These are phyloP conservation scores for Petasospora fabianii DNA, from an alignment of 1,139 yeast genomes.

Conservation along the genomic window DNA sequence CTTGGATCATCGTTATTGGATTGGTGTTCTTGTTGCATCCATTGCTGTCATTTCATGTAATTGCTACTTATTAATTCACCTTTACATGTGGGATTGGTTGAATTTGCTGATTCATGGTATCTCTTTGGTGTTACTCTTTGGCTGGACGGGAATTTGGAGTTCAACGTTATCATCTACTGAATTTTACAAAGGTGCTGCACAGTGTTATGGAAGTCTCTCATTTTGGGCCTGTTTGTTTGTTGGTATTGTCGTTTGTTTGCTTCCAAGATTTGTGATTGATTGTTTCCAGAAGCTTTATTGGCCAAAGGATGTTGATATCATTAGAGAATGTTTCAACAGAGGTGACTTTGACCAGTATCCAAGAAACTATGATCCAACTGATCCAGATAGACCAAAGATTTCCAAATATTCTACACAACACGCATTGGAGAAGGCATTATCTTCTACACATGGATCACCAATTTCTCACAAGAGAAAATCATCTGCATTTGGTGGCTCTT, in stretches of 20 bases:
- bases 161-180: slow-evolving; percentile 55
- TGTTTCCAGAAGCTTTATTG: slow-evolving; percentile 54
- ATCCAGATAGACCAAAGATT: slow-evolving; percentile 39
- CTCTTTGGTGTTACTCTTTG: slow-evolving; percentile 65
- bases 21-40: slow-evolving; percentile 77
- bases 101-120: slow-evolving; percentile 57
- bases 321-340: slow-evolving; percentile 65
- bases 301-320: slow-evolving; percentile 82
- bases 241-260: slow-evolving; percentile 66
- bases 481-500: slow-evolving; percentile 16
- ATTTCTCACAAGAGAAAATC: slow-evolving; percentile 15
- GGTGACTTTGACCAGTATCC: slow-evolving; percentile 54
- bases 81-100: slow-evolving; percentile 94
- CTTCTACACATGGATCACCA: slow-evolving; percentile 15
- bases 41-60: slow-evolving; percentile 82
- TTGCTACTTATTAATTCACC: slow-evolving; percentile 73
- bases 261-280: slow-evolving; percentile 75
- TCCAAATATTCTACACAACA: slow-evolving; percentile 26
- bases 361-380: slow-evolving; percentile 61
- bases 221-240: slow-evolving; percentile 83
- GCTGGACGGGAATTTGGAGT: slow-evolving; percentile 94
- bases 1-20: slow-evolving; percentile 78
- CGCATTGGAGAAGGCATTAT: slow-evolving; percentile 14
- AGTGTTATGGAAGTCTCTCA: slow-evolving; percentile 64
- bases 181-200: slow-evolving; percentile 72